Percentiles rank a stretch among this genome's conserved stretches.
These are phyloP conservation scores for Sporothrix inflata DNA, from an alignment of 2,329 filamentous ascomycete genomes.

Conservation along the genomic window DNA sequence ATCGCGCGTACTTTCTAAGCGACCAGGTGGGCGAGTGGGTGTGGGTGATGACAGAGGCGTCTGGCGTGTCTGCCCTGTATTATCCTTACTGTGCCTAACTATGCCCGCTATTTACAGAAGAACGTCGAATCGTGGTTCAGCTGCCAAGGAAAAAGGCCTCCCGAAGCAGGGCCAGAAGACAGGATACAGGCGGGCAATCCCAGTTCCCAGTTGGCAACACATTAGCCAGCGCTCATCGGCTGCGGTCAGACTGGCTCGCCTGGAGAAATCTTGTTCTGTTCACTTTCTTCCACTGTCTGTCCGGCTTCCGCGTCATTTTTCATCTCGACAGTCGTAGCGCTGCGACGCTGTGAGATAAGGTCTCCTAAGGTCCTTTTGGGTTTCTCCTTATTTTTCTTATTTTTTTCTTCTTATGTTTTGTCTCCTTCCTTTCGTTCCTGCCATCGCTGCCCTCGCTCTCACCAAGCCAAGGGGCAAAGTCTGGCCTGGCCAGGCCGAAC, in stretches of 20 bases:
- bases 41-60: constrained; percentile 9
- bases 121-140: background rate
- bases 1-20: background rate
- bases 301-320: background rate
- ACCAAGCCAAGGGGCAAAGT: background rate
- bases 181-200: background rate
- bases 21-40: background rate
- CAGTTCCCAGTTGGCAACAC: background rate
- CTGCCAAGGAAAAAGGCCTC: constrained; percentile 15
- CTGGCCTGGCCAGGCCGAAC: background rate
- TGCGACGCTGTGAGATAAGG: constrained; percentile 5
- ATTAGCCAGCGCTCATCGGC: background rate
- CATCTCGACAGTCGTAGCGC: constrained; percentile 13
- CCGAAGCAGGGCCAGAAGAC: background rate
- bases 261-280: background rate
- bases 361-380: background rate
- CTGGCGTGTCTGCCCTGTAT: background rate
- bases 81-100: too few species aligned
- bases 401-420: background rate
- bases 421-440: background rate
- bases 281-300: background rate
- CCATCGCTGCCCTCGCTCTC: background rate
- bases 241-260: background rate
- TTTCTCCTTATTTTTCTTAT: background rate
- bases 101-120: background rate